These are phyloP conservation scores for Leishmania tropica DNA, from an alignment of 208 protist species.

Conservation along the genomic window DNA sequence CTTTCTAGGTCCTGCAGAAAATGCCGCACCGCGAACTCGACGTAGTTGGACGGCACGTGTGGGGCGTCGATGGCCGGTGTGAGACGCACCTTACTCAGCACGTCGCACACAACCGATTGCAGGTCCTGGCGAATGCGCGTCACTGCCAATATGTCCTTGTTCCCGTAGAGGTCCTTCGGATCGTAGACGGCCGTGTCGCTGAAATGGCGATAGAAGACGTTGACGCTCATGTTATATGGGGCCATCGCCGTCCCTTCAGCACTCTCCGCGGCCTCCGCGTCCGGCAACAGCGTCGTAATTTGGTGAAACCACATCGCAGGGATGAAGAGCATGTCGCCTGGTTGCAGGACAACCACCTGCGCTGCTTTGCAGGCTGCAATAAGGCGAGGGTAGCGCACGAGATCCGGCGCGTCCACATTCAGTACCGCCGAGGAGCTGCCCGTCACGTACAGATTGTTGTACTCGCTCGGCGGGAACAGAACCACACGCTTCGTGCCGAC, in stretches of 20 bases:
- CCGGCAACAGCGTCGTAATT: slow-evolving; percentile 67
- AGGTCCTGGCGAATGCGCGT: slow-evolving; percentile 52
- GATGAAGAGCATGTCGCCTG: slow-evolving; percentile 95
- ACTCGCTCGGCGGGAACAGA: slow-evolving; percentile 87
- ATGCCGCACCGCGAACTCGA: slow-evolving; percentile 81
- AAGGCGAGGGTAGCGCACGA: slow-evolving; percentile 82
- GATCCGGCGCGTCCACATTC: slow-evolving; percentile 77
- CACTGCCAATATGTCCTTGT: slow-evolving; percentile 81
- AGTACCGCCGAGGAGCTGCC: slow-evolving; percentile 88
- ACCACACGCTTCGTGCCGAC: slow-evolving; percentile 89
- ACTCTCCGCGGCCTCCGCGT: neutral
- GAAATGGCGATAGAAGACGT: slow-evolving; percentile 90
- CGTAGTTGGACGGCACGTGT: slow-evolving; percentile 45
- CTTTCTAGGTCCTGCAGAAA: slow-evolving; percentile 82
- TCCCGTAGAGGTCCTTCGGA: slow-evolving; percentile 89
- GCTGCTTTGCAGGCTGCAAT: slow-evolving; percentile 74
- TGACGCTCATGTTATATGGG: slow-evolving; percentile 81
- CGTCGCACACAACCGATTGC: slow-evolving; percentile 24
- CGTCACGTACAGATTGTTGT: slow-evolving; percentile 90
- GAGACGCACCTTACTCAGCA: slow-evolving; percentile 23
- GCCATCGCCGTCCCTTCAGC: neutral
- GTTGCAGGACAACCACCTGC: slow-evolving; percentile 73
- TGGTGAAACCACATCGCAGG: slow-evolving; percentile 94
- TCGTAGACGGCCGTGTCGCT: slow-evolving; percentile 58
- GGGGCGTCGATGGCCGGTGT: slow-evolving; percentile 8